These are phyloP conservation scores for Carex cristatella DNA, from an alignment of 176 grass and related monocot species.

Conservation along the genomic window DNA sequence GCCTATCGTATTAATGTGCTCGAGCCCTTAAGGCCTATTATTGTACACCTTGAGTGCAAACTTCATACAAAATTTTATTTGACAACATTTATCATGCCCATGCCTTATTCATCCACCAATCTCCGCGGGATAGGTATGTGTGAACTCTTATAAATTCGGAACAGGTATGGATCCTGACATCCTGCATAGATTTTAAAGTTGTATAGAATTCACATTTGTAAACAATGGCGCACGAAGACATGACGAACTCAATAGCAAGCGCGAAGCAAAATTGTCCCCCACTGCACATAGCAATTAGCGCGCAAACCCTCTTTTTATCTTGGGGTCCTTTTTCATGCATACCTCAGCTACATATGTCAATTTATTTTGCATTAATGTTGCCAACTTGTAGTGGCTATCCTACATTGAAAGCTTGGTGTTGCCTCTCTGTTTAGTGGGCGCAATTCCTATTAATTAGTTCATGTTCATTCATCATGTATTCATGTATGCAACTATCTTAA, in stretches of 20 bases:
- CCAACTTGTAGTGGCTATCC: not conserved
- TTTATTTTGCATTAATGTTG: not conserved
- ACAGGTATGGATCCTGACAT: too few relatives aligned
- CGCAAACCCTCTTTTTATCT: too few relatives aligned
- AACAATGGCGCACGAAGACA: not conserved
- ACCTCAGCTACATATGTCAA: not conserved
- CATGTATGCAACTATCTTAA: not conserved
- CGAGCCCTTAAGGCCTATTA: too few relatives aligned
- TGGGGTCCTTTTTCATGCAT: not conserved
- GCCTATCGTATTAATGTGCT: too few relatives aligned
- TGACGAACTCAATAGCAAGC: not conserved
- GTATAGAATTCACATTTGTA: too few relatives aligned
- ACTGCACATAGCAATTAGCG: not conserved
- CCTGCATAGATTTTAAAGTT: too few relatives aligned
- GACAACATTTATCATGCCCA: too few relatives aligned
- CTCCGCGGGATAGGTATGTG: not conserved
- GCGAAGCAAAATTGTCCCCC: not conserved
- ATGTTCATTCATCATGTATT: not conserved
- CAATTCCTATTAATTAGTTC: not conserved
- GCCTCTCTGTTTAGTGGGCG: not conserved
- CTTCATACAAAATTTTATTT: too few relatives aligned
- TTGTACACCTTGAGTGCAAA: too few relatives aligned
- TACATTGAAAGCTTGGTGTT: not conserved
- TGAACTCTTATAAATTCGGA: not conserved
- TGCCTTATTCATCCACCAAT: not conserved